Base-by-base conservation (phyloP, 1,284 basidiomycete genomes). In the Cryptococcus sp. region DNA sequence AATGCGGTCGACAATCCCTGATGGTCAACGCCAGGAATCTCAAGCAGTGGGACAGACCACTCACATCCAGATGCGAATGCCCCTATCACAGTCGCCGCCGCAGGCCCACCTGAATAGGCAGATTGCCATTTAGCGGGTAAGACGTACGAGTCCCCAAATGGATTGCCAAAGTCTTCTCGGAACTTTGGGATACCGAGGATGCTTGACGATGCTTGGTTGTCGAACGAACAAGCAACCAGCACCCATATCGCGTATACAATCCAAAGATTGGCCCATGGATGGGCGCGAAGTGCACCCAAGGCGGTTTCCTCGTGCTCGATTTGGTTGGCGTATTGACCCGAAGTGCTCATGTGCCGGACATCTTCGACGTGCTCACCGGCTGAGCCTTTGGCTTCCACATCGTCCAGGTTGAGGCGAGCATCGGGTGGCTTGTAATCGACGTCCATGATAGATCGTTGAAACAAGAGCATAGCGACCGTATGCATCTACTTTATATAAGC, bases 101-200 rank as follows among this genome's bases (percentile, higher is more conserved):
- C 47, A 10, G 42, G 42, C 3, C 47, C 47, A 1, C 42, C 42
- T 5, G 38, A 41, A 28, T 41, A 47, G 23, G 47, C 47, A 19
- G 47, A 43, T 21, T 48, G 47, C 47, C 47, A 48, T n/a, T 43
- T 48, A n/a, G 47, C 47, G 7, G 40, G 41, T 24, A 48, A 25
- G 23, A 36, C 34, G 22, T 43, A 48, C 2, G 9, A 9, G 1
- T 38, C 46, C 11, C 11, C 38, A 21, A 41, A 40, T 5, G 23
- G 14, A 18, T 19, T 34, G 10, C 46, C 46, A 19, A 38, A 47
- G 32, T 47, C 46, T 33, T 47, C 6, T 33, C 46, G 26, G 28
- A 47, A 47, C n/a, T 33, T 10, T 6, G 46, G 46, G 37, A 47
- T 47, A 33, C 37, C 37, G 5, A 47, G 21, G 26, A 47, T 35